Base-by-base conservation (phyloP, 2,329 filamentous ascomycete species). In the Trichoderma gracile region DNA sequence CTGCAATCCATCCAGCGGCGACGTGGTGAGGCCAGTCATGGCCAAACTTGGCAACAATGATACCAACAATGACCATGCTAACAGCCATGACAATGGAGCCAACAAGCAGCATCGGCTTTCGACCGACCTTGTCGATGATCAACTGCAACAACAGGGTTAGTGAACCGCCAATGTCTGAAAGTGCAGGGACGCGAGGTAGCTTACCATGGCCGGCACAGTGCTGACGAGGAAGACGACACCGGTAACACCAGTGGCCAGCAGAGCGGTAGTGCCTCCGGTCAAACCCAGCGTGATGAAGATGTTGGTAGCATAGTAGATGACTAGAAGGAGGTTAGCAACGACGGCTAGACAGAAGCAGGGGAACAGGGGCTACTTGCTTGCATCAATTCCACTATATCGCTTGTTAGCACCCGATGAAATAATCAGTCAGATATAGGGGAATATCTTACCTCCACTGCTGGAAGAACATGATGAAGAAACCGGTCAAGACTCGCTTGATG, bases 51-150 rank as follows among this genome's bases (percentile, higher is more conserved):
- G 86, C 90, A 4, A 89, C 82, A 63, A 92, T 89, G 45, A 86
- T 81, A 1, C 88, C 88, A 63, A 92, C 87, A 70, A 92, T 88
- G 68, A 92, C 84, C 72, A 91, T 89, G 70, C 86, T 91, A 4
- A 81, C 67, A 2, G 82, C 86, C 89, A 92, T 92, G 9, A 88
- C 89, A 23, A 91, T 78, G 0, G 88, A 88, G 12, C 90, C 88
- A n/a, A 86, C 77, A 2, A 84, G 81, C 0, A 90, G 79, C 1
- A 89, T 81, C 0, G 86, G 85, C 70, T 87, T 88, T 23, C 88
- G 82, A 5, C 87, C 88, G 7, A 87, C 74, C 27, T 83, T 82
- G 71, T 90, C 88, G 65, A 90, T 84, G 72, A 84, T 89, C 5
- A 89, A 77, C 58, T 61, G n/a, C 25, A 30, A 14, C 6, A 5